These are phyloP conservation scores for Colletotrichum sp. DNA, from an alignment of 2,329 filamentous ascomycete species.

Conservation along the genomic window DNA sequence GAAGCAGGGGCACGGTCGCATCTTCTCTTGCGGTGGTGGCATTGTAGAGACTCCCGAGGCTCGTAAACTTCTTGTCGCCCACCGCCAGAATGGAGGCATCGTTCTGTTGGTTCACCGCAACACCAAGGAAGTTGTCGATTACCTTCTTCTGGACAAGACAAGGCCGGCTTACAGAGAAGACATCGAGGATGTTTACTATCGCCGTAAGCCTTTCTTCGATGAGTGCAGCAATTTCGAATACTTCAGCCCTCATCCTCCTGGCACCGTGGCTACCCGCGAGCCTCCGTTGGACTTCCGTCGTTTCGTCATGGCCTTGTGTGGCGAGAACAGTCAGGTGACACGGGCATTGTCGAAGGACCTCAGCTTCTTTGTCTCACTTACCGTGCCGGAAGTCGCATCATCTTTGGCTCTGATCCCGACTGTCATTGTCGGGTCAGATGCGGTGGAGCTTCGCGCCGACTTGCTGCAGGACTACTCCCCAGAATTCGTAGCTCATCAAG, in stretches of 20 bases:
- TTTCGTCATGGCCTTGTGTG: constrained; percentile 61
- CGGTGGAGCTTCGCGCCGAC: constrained; percentile 93
- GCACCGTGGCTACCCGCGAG: constrained; percentile 4
- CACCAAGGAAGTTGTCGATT: constrained; percentile 86
- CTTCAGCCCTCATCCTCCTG: constrained; percentile 72
- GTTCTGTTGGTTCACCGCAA: constrained; percentile 89
- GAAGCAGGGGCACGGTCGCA: constrained; percentile 75
- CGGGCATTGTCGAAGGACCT: constrained; percentile 57
- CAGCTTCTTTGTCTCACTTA: constrained; percentile 93
- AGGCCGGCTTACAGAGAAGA: constrained; percentile 92
- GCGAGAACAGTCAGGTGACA: constrained; percentile 9
- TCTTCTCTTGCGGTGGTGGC: constrained; percentile 94
- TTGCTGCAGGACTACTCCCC: constrained; percentile 77
- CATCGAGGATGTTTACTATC: constrained; percentile 88
- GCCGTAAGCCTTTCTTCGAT: constrained; percentile 87
- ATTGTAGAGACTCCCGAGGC: constrained; percentile 87
- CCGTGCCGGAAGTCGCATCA: constrained; percentile 74
- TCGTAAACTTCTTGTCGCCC: constrained; percentile 75
- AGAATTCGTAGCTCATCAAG: constrained; percentile 82
- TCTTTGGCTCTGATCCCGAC: constrained; percentile 70
- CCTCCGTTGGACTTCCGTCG: constrained; percentile 66
- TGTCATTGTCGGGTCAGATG: constrained; percentile 85
- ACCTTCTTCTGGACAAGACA: constrained; percentile 86
- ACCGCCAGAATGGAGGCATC: constrained; percentile 77
- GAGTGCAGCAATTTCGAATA: constrained; percentile 96